Evolutionary conservation across 1,284 basidiomycete genomes (phyloP).

Genomic region (Microbotryum intermedium): DNA sequence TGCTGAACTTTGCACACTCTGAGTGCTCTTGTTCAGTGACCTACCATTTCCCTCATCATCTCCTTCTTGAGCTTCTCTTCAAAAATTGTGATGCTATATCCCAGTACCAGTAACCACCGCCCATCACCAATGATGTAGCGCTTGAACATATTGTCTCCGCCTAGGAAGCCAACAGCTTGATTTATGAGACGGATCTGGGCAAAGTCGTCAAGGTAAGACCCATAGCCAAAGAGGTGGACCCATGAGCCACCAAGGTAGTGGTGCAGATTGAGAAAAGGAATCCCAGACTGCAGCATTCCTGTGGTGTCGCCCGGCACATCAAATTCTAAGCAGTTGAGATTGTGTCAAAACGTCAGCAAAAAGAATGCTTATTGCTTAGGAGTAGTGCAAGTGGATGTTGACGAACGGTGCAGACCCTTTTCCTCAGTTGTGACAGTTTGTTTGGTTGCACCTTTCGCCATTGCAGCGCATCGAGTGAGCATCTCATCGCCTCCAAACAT

Average conservation of each 20-base stretch:
- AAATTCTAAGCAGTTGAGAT: slow-evolving; percentile 14
- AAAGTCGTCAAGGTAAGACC: slow-evolving; percentile 21
- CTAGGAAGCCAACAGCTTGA: slow-evolving; percentile 28
- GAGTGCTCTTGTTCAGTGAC: neutral
- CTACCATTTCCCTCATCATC: slow-evolving; percentile 20
- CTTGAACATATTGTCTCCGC: slow-evolving; percentile 33
- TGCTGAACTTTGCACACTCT: neutral
- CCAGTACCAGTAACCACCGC: slow-evolving; percentile 27
- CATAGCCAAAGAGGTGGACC: slow-evolving; percentile 29
- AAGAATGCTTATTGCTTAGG: neutral
- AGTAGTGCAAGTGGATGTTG: neutral
- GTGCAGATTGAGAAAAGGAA: slow-evolving; percentile 31
- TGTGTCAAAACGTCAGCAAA: neutral
- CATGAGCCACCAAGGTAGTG: slow-evolving; percentile 29
- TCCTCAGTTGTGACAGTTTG: slow-evolving; percentile 22
- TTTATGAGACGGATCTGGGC: slow-evolving; percentile 20
- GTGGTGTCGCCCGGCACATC: slow-evolving; percentile 33
- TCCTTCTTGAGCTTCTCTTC: slow-evolving; percentile 21
- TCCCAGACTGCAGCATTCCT: slow-evolving; percentile 30
- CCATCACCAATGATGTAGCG: slow-evolving; percentile 31
- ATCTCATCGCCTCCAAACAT: slow-evolving; percentile 32
- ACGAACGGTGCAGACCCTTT: slow-evolving; percentile 26
- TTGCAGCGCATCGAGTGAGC: slow-evolving; percentile 30
- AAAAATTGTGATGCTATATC: slow-evolving; percentile 29
- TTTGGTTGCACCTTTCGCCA: slow-evolving; percentile 14